A percentile compares a stretch with the other conserved stretches of the same genome.
Evolutionary conservation across 2,329 filamentous ascomycete species (phyloP).

Genomic region (Alternaria alternata): DNA sequence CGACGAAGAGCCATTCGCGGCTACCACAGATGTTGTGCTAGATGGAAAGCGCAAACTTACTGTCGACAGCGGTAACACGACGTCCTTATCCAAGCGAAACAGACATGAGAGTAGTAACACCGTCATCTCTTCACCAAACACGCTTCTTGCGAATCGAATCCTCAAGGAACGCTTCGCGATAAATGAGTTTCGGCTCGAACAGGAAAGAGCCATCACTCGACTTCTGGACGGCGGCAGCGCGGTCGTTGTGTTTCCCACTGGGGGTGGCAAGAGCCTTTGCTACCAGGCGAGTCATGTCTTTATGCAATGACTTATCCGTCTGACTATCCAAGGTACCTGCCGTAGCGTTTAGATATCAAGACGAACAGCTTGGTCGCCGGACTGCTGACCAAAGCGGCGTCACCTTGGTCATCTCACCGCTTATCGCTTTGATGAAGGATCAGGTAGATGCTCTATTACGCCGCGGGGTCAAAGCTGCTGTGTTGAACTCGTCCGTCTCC

Average conservation of each 20-base stretch:
- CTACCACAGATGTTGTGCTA: not conserved
- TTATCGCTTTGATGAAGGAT: conserved; percentile 95
- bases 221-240: conserved; percentile 56
- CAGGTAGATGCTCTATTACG: conserved; percentile 81
- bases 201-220: conserved; percentile 55
- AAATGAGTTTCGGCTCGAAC: conserved; percentile 55
- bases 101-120: not conserved
- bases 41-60: conserved; percentile 16
- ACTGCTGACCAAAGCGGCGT: conserved; percentile 75
- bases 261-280: conserved; percentile 93
- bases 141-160: conserved; percentile 44
- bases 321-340: conserved; percentile 47
- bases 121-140: conserved; percentile 9
- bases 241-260: conserved; percentile 77
- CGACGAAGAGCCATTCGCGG: conserved; percentile 15
- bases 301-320: not conserved
- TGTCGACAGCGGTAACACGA: not conserved
- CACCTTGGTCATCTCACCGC: conserved; percentile 88
- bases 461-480: conserved; percentile 77
- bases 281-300: conserved; percentile 74
- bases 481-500: conserved; percentile 72
- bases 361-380: conserved; percentile 34
- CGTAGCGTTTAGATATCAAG: conserved; percentile 53
- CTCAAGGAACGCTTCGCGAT: conserved; percentile 55
- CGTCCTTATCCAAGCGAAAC: conserved; percentile 3